Evolutionary conservation across 2,329 filamentous ascomycete species (phyloP), one percentile per base, ranked within the genome.

Genomic region (Fusarium caatingaense): DNA sequence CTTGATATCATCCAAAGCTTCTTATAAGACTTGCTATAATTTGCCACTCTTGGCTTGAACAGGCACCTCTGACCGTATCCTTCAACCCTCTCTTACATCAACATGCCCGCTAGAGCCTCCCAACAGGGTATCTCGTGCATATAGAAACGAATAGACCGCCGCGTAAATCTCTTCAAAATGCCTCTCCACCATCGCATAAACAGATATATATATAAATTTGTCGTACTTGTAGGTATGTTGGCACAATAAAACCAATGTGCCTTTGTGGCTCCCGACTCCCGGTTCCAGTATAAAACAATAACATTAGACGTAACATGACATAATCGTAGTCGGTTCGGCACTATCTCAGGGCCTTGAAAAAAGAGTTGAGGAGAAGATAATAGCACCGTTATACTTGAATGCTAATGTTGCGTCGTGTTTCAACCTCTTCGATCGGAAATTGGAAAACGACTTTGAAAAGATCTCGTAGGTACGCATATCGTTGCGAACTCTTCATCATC

Each of bases 361-460:
- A 47, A 45, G 41, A 47, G 40, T 27, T 23, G 44, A 30, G 15
- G 40, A 51, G 23, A 59, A 25, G 27, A 23, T 46, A 40, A 44
- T 34, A 53, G 47, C 12, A 34, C 45, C 25, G 10, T 68, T 67
- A 76, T 27, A 91, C 83, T 20, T 81, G 80, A 63, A 92, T 91
- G 64, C 86, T 88, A 49, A 90, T 83, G 60, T 86, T 88, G 74
- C 92, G 91, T 69, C 91, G 85, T 56, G 85, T 82, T 48, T 91
- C 89, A 2, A 89, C 91, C 74, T 97, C 94, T 58, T 97, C 93
- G 18, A 93, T 81, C 49, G 91, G 88, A 76, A 95, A 95, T 6
- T 93, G 92, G 78, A 97, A 97, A 5, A 97, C 93, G 42, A 95
- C 85, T 56, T 88, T 87, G 81, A 93, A 98, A 16, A 98, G 83